Evolutionary conservation across 345 rosid species (phyloP), one percentile per base, ranked within the genome.

Genomic region (Trapa bicornis): DNA sequence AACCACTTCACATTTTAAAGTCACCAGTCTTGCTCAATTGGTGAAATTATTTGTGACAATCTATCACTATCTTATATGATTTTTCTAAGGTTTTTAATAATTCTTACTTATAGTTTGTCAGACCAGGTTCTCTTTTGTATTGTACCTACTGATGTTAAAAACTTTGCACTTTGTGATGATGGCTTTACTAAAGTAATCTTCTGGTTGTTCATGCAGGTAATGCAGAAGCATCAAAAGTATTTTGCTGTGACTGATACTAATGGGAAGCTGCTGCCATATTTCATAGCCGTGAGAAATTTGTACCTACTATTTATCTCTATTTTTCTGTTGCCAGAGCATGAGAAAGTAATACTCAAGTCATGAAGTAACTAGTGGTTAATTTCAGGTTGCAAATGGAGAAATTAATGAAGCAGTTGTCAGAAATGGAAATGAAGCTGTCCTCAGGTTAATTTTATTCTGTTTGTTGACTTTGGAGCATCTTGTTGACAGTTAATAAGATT

Each of bases 371-470:
- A 41, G 69, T 62, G 47, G 72, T 80, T 67, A 63, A 70, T 64
- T 74, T 72, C 82, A 93, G 98, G 97, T 93, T 77, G 98, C 96
- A 66, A 93, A 93, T 82, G 98, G 98, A 74, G 76, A 90, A 65
- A 84, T 93, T 66, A 79, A 88, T 69, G 89, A 88, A 80, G 72
- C 48, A 17, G 80, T 88, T 62, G 98, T 93, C 70, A 83, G 78
- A 78, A 83, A 89, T 82, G 98, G 98, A 77, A 93, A 90, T 80
- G 98, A 93, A 82, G 98, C 98, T 72, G 98, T 93, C 54, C 94
- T 93, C 80, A 93, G 98, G 98, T 93, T 75, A 47, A 61, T 64
- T 68, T 69, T 61, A 70, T 47, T 65, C 32, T 6, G 10, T 58
- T 32, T 10, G 13, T 6, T 15, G 5, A 29, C 29, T 50, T 50